Conservation (phyloP, 2,329 filamentous ascomycete genomes). For the Aspergillus sp. region DNA sequence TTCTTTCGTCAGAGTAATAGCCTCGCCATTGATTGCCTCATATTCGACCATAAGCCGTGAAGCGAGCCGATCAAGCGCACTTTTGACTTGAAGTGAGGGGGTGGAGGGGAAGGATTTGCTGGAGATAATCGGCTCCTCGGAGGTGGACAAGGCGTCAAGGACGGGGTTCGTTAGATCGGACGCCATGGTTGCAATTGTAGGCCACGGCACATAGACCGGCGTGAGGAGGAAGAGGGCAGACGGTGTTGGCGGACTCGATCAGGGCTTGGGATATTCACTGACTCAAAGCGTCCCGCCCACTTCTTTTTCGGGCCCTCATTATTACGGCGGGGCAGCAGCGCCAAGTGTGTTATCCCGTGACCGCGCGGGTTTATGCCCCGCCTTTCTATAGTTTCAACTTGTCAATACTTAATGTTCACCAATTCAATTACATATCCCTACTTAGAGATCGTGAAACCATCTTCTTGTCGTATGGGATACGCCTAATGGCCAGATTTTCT, state of each 20-base stretch:
- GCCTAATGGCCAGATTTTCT: neutral
- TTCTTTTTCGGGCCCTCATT: constrained; percentile 29
- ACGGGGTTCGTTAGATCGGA: constrained; percentile 64
- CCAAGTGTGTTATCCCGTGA: constrained; percentile 26
- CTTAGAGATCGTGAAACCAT: neutral
- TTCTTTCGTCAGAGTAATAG: constrained; percentile 72
- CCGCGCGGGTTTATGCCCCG: constrained; percentile 15
- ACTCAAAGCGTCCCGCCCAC: constrained; percentile 23
- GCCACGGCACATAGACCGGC: constrained; percentile 24
- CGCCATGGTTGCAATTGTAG: constrained; percentile 38
- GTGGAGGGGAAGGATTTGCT: constrained; percentile 67
- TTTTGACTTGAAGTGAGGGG: constrained; percentile 72
- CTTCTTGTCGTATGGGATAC: neutral
- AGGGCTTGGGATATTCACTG: constrained; percentile 16
- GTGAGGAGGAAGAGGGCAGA: constrained; percentile 6
- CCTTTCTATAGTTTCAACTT: constrained; percentile 4
- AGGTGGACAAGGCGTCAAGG: constrained; percentile 63
- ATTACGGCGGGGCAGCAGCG: constrained; percentile 25
- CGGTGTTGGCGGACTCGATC: neutral
- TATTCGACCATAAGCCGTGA: constrained; percentile 87
- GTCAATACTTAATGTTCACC: neutral
- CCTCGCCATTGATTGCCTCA: constrained; percentile 77
- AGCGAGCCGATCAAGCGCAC: constrained; percentile 79
- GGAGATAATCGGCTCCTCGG: constrained; percentile 64
- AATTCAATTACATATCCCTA: neutral